These are phyloP conservation scores for Rhododendron ovatum DNA, from an alignment of 148 eudicot species.

Conservation along the genomic window DNA sequence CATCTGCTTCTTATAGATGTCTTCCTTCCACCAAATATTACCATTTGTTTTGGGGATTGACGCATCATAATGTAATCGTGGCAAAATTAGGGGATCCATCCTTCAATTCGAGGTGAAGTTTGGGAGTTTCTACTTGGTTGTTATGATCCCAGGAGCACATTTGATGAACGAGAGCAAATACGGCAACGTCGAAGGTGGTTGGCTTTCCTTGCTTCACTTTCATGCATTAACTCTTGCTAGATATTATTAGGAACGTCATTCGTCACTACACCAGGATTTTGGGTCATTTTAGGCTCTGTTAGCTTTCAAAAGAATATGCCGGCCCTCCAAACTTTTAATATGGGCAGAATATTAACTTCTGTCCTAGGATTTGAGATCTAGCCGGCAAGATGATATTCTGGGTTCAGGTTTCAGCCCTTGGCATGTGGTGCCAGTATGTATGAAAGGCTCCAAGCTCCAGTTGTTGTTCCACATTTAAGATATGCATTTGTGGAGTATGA, in stretches of 20 bases:
- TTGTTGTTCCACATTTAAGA: neutral
- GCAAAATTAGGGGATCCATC: conserved; percentile 77
- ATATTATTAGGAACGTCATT: neutral
- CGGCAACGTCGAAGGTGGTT: conserved; percentile 72
- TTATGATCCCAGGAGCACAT: conserved; percentile 88
- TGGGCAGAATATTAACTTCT: neutral
- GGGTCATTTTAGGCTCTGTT: neutral
- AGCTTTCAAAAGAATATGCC: neutral
- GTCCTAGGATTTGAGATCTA: neutral
- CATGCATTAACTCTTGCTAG: neutral
- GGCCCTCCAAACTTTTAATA: neutral
- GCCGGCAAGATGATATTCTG: neutral
- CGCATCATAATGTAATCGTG: neutral
- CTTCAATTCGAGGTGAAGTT: conserved; percentile 96
- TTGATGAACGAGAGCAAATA: conserved; percentile 72
- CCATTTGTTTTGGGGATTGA: neutral
- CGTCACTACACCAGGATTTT: neutral
- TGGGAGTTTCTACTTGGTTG: conserved; percentile 98
- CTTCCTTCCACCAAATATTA: neutral
- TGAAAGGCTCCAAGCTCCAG: neutral
- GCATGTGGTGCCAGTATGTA: neutral
- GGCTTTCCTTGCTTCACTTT: conserved; percentile 12
- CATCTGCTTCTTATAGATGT: neutral
- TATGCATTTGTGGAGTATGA: neutral
- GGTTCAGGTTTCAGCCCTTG: neutral